Evolutionary conservation across 352 stramenopile genomes (phyloP), one percentile per base, ranked within the genome.

Genomic region (Pythium angustatum): DNA sequence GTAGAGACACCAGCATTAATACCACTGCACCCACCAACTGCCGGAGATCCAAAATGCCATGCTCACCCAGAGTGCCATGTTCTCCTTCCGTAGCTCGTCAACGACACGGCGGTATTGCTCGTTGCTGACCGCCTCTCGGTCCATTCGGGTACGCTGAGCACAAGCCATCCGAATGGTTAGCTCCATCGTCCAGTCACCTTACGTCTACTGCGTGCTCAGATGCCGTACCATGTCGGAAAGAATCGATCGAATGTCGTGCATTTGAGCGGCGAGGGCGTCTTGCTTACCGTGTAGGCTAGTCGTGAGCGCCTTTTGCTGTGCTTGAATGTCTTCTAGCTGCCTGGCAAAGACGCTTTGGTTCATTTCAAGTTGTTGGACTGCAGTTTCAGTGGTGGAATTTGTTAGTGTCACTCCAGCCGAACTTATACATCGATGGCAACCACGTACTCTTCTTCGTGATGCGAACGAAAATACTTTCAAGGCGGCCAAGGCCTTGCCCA

Each of bases 391-490:
- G 27, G 24, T 8, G 7, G n/a, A 24, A 30, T 26, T 14, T 51
- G 6, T 64, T 12, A 56, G 45, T 19, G 14, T 50, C 44, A 3
- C 26, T 7, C 19, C n/a, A n/a, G n/a, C n/a, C n/a, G n/a, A n/a
- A n/a, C n/a, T n/a, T n/a, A 43, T 17, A 43, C 36, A 43, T 26
- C 26, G 40, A 8, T 27, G n/a, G n/a, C n/a, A n/a, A n/a, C n/a
- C n/a, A 73, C 68, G 33, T 70, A 94, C 85, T 90, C 49, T 94
- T 94, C 65, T 91, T 94, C 9, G 83, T 91, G 50, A 94, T 90
- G 50, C 83, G 82, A 24, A 94, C 77, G 33, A 92, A 94, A 60
- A 94, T 91, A 58, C 82, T 94, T 61, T 94, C 85, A n/a, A 94
- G 55, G 1, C 82, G 76, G 1, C 81, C 79, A 2, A 90, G 73